Percentiles rank a stretch among this genome's conserved stretches.
phyloP scores from a whole-genome alignment of 495 filamentous ascomycete species.

The Aspergillus campestris region DNA sequence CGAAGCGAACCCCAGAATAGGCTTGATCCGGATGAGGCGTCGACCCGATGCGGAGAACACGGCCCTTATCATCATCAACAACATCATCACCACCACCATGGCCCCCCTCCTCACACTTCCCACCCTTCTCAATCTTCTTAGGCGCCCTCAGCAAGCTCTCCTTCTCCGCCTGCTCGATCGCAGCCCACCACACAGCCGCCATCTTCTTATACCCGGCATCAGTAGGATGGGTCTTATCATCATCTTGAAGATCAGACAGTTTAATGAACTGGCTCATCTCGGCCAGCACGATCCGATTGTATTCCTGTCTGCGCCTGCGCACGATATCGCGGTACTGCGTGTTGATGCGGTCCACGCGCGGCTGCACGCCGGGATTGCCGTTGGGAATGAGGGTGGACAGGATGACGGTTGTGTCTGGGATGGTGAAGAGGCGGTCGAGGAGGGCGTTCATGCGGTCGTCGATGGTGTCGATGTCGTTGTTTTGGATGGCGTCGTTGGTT shows the following conservation, averaged over 20 bases:
- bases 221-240: conserved; percentile 42
- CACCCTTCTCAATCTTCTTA: conserved; percentile 10
- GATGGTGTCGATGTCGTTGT: conserved; percentile 19
- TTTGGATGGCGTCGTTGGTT: conserved; percentile 40
- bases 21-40: too few relatives aligned
- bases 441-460: conserved; percentile 24
- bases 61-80: neutral
- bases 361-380: conserved; percentile 1
- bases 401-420: conserved; percentile 37
- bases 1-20: neutral
- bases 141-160: conserved; percentile 12
- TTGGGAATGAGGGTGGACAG: conserved; percentile 42
- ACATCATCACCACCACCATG: conserved; percentile 14
- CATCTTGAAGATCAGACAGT: conserved; percentile 22
- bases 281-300: conserved; percentile 33
- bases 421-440: conserved; percentile 29
- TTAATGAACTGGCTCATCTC: conserved; percentile 38
- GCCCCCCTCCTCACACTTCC: conserved; percentile 3
- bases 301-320: conserved; percentile 15
- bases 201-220: conserved; percentile 45
- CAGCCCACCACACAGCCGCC: conserved; percentile 43
- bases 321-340: conserved; percentile 26
- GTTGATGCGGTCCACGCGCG: conserved; percentile 26
- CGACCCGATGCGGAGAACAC: neutral
- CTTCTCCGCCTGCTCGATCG: conserved; percentile 22